A percentile compares a stretch with the other conserved stretches of the same genome.
Evolutionary conservation across 768 basidiomycete genomes (phyloP).

Genomic region (Suillus fuscotomentosus): DNA sequence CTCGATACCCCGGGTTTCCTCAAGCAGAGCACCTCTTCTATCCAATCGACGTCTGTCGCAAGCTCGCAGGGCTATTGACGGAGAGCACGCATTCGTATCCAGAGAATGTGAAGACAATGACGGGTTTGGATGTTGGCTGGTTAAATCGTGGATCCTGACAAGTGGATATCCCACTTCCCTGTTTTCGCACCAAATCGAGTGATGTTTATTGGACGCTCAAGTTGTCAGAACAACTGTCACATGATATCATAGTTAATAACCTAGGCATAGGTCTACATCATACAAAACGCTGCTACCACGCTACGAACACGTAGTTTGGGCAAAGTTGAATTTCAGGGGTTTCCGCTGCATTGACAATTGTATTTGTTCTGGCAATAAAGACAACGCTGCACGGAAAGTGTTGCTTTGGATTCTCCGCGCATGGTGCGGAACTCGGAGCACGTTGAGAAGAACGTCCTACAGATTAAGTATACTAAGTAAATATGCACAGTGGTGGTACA

Average conservation of each 20-base stretch:
- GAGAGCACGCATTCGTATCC: slow-evolving; percentile 82
- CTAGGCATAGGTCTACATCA: not conserved
- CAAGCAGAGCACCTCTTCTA: slow-evolving; percentile 89
- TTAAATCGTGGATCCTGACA: slow-evolving; percentile 36
- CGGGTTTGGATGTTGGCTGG: slow-evolving; percentile 82
- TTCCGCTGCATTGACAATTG: not conserved
- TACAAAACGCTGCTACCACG: not conserved
- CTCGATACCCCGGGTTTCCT: slow-evolving; percentile 78
- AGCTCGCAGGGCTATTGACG: slow-evolving; percentile 64
- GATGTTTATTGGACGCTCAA: not conserved
- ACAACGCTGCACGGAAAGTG: not conserved
- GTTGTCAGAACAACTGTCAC: not conserved
- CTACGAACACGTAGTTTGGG: not conserved
- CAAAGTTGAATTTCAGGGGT: not conserved
- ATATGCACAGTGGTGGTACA: slow-evolving; percentile 1
- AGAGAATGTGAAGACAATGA: slow-evolving; percentile 73
- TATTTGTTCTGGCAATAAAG: not conserved
- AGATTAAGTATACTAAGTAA: slow-evolving; percentile 6
- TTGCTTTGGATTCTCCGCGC: not conserved
- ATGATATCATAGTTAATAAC: not conserved
- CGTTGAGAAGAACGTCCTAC: not conserved
- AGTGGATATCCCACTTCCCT: not conserved
- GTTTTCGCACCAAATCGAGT: not conserved
- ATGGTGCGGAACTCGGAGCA: not conserved
- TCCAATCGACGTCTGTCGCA: slow-evolving; percentile 73